These are phyloP conservation scores for Penicillium sp. DNA, from an alignment of 2,329 filamentous ascomycete genomes.

Conservation along the genomic window DNA sequence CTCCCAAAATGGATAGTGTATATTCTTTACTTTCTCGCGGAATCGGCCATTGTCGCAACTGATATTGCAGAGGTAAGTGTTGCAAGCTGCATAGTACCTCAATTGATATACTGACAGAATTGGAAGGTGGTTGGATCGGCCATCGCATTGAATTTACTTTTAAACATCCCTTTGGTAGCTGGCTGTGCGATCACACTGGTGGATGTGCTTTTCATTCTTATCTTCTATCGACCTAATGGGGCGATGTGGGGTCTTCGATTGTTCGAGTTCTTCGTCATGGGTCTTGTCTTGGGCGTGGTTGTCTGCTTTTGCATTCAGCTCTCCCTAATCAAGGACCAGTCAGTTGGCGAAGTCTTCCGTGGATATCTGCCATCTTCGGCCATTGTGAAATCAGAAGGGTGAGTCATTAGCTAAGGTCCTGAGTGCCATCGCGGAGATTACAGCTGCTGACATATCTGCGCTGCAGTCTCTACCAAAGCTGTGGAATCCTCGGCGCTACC, in stretches of 20 bases:
- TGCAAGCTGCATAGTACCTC: not conserved
- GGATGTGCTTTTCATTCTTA: slow-evolving; percentile 56
- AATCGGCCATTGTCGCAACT: slow-evolving; percentile 68
- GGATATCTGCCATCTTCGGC: slow-evolving; percentile 57
- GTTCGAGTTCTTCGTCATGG: slow-evolving; percentile 57
- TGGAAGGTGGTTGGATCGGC: slow-evolving; percentile 56
- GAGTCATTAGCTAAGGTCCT: slow-evolving; percentile 12
- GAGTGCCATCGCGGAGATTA: not conserved
- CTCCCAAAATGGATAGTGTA: slow-evolving; percentile 66
- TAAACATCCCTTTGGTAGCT: slow-evolving; percentile 55
- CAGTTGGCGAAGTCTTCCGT: slow-evolving; percentile 53
- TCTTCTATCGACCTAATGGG: slow-evolving; percentile 56
- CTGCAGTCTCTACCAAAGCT: slow-evolving; percentile 53
- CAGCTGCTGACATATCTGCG: slow-evolving; percentile 20
- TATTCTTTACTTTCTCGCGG: slow-evolving; percentile 61
- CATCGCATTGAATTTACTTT: slow-evolving; percentile 56
- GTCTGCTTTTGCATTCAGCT: slow-evolving; percentile 59
- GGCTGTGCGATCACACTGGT: slow-evolving; percentile 58
- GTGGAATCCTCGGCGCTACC: slow-evolving; percentile 53
- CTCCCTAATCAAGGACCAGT: slow-evolving; percentile 51
- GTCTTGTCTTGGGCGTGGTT: slow-evolving; percentile 55
- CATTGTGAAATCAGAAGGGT: slow-evolving; percentile 53
- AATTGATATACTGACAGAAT: not conserved
- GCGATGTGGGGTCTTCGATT: slow-evolving; percentile 52
- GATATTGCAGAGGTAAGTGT: slow-evolving; percentile 64